Percentiles rank a stretch among this genome's conserved stretches.
These are phyloP conservation scores for Capsicum chinense DNA, from an alignment of 257 asterid genomes.

Conservation along the genomic window DNA sequence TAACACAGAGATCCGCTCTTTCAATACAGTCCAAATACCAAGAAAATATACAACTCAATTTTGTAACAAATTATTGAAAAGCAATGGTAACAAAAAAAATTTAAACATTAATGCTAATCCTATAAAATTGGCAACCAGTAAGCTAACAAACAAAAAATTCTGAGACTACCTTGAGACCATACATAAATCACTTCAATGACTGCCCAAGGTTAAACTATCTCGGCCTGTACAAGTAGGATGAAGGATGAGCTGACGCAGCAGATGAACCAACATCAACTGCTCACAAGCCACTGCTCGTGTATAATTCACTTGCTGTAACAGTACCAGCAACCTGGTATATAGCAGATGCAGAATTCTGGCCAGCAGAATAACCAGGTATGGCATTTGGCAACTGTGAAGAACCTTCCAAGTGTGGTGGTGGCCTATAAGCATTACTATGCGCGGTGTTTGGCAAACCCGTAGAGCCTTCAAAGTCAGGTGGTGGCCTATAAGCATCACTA, in stretches of 20 bases:
- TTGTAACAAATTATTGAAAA: too few species aligned
- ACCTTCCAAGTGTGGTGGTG: constrained; percentile 50
- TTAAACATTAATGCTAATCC: not conserved
- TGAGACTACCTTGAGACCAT: constrained; percentile 1
- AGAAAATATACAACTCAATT: too few species aligned
- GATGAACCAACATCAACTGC: too few species aligned
- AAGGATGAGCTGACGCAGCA: constrained; percentile 36
- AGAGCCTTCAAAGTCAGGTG: not conserved
- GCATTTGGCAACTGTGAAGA: constrained; percentile 51
- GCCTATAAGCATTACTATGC: constrained; percentile 37
- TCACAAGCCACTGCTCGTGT: too few species aligned
- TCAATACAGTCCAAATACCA: too few species aligned
- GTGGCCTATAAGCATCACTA: constrained; percentile 4
- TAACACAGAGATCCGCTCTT: too few species aligned
- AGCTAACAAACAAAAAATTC: not conserved
- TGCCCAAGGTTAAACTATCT: not conserved
- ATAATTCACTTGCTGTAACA: too few species aligned
- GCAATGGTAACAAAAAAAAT: too few species aligned
- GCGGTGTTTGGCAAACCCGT: not conserved
- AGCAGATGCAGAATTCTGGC: constrained; percentile 40
- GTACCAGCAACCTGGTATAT: too few species aligned
- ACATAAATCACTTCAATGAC: too few species aligned
- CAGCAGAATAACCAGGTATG: constrained; percentile 38
- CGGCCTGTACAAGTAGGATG: constrained; percentile 52
- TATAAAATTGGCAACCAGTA: not conserved